These are phyloP conservation scores for Cladosporium sp. DNA, from an alignment of 2,329 filamentous ascomycete species.

Conservation along the genomic window DNA sequence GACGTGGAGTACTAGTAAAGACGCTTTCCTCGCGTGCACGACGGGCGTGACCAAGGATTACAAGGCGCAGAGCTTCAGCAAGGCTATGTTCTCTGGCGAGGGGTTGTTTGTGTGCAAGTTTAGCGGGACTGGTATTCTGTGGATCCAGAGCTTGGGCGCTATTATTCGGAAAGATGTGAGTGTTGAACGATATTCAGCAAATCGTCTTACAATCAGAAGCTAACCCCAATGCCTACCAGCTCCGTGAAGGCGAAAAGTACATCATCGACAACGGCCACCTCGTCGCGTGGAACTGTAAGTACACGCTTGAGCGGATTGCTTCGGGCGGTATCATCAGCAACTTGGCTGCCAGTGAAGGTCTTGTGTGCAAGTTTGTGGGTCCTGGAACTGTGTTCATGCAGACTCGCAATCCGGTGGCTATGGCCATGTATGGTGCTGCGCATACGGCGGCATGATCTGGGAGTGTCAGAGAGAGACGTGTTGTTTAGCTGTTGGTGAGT, in stretches of 20 bases:
- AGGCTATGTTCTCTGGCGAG: slow-evolving; percentile 92
- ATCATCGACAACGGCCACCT: slow-evolving; percentile 73
- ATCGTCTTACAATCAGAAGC: background rate
- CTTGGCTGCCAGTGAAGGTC: slow-evolving; percentile 75
- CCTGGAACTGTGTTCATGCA: slow-evolving; percentile 92
- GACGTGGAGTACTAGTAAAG: slow-evolving; percentile 81
- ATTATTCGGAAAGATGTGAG: slow-evolving; percentile 91
- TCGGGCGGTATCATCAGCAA: slow-evolving; percentile 93
- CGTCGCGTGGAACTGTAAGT: slow-evolving; percentile 96
- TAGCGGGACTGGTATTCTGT: slow-evolving; percentile 75
- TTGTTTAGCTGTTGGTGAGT: background rate
- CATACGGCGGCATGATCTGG: slow-evolving; percentile 6
- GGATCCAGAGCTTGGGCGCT: slow-evolving; percentile 90
- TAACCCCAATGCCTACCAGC: slow-evolving; percentile 34
- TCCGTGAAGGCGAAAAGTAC: slow-evolving; percentile 73
- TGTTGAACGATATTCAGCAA: slow-evolving; percentile 25
- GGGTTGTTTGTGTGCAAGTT: slow-evolving; percentile 90
- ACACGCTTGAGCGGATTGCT: slow-evolving; percentile 83
- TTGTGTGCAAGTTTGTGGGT: slow-evolving; percentile 90
- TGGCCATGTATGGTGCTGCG: slow-evolving; percentile 11
- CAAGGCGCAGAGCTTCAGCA: slow-evolving; percentile 77
- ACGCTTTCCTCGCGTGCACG: slow-evolving; percentile 82
- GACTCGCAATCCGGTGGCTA: slow-evolving; percentile 72
- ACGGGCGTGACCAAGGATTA: slow-evolving; percentile 86
- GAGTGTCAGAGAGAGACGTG: no score